Conservation (phyloP, 768 basidiomycete species). For the Strobilomyces dryophilus region DNA sequence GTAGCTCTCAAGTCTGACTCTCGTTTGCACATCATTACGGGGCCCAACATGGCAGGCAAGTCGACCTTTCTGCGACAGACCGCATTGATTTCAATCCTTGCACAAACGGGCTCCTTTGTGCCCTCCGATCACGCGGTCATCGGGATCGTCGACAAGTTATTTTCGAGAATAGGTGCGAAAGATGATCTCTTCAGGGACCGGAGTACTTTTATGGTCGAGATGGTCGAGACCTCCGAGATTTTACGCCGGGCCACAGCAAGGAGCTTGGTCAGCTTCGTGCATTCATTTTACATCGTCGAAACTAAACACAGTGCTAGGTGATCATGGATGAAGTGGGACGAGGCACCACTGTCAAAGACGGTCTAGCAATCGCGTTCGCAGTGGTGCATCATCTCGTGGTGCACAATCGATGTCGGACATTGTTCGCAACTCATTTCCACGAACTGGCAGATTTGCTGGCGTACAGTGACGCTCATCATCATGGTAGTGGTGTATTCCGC, state of each 20-base stretch:
- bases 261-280: constrained; percentile 61
- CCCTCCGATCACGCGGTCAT: constrained; percentile 79
- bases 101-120: constrained; percentile 91
- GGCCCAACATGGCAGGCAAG: constrained; percentile 96
- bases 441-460: constrained; percentile 85
- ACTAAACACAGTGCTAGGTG: constrained; percentile 48
- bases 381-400: constrained; percentile 77
- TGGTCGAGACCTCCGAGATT: constrained; percentile 92
- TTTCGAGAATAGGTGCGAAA: constrained; percentile 92
- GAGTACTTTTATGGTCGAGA: constrained; percentile 98
- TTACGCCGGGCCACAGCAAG: constrained; percentile 74
- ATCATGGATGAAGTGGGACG: constrained; percentile 99
- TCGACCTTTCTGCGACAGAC: constrained; percentile 90
- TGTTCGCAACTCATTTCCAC: constrained; percentile 99
- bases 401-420: constrained; percentile 70
- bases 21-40: constrained; percentile 81
- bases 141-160: constrained; percentile 87
- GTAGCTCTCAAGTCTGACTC: constrained; percentile 56
- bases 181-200: constrained; percentile 92
- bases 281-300: neutral
- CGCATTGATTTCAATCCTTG: constrained; percentile 84
- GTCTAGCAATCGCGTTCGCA: constrained; percentile 90
- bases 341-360: constrained; percentile 90
- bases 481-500: constrained; percentile 45
- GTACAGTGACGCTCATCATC: constrained; percentile 39